Percentiles rank a stretch among this genome's conserved stretches.
Evolutionary conservation across 23 red algal genomes (phyloP).

Genomic region (Cyanidiococcus yangmingshanensis): DNA sequence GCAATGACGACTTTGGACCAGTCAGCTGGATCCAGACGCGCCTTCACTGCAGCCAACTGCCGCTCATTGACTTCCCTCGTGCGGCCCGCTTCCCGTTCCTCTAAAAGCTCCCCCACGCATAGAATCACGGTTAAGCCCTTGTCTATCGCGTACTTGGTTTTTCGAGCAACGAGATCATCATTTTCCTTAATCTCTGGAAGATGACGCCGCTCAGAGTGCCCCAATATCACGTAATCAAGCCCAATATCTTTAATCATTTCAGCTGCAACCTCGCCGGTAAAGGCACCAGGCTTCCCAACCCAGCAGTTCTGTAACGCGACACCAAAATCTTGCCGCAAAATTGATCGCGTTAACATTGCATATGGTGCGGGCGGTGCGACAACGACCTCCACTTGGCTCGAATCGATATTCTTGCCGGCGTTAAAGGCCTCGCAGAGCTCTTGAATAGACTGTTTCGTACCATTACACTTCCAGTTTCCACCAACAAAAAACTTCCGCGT

Average conservation of each 20-base stretch:
- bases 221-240: conserved; percentile 69
- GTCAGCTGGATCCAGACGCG: conserved; percentile 31
- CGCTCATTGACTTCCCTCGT: conserved; percentile 68
- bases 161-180: conserved; percentile 51
- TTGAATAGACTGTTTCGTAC: conserved; percentile 44
- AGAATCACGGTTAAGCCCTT: conserved; percentile 57
- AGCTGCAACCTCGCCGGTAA: conserved; percentile 66
- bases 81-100: conserved; percentile 64
- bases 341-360: conserved; percentile 35
- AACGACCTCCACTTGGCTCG: conserved; percentile 46
- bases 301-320: conserved; percentile 72
- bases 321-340: conserved; percentile 51
- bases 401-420: conserved; percentile 23
- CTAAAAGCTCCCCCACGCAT: conserved; percentile 83
- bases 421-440: conserved; percentile 53
- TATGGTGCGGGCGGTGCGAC: conserved; percentile 57
- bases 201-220: conserved; percentile 81
- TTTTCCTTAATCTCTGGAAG: conserved; percentile 46
- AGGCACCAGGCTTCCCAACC: conserved; percentile 54
- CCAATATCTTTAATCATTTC: conserved; percentile 81
- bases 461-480: conserved; percentile 99
- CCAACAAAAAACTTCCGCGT: conserved; percentile 68
- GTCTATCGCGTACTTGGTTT: conserved; percentile 54
- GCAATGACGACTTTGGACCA: conserved; percentile 75
- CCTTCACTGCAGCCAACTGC: conserved; percentile 52